These are phyloP conservation scores for Colletotrichum cereale DNA, from an alignment of 2,329 filamentous ascomycete species.

Conservation along the genomic window DNA sequence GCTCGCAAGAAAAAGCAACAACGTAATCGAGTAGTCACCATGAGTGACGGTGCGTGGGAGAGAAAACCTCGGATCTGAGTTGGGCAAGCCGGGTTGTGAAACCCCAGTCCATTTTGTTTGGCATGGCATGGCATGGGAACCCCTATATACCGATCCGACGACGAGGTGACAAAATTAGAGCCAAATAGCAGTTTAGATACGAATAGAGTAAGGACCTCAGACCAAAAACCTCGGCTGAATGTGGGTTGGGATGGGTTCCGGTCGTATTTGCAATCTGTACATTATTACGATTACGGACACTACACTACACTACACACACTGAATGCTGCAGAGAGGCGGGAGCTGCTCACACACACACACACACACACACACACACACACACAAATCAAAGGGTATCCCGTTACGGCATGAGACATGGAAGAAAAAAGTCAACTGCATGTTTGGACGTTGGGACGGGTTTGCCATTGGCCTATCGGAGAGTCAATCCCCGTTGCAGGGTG, in stretches of 20 bases:
- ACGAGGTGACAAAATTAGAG: neutral
- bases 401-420: slow-evolving; percentile 1
- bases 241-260: neutral
- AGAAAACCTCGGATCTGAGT: neutral
- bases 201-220: neutral
- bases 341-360: neutral
- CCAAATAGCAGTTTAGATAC: too few relatives aligned
- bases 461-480: slow-evolving; percentile 15
- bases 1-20: neutral
- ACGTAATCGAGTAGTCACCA: neutral
- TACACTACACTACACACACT: too few relatives aligned
- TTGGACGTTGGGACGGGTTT: neutral
- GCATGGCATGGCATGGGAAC: neutral
- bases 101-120: neutral
- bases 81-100: neutral
- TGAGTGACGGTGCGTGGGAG: neutral
- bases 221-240: neutral
- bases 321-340: too few relatives aligned
- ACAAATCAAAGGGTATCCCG: neutral
- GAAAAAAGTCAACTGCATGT: neutral
- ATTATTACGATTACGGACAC: too few relatives aligned
- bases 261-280: too few relatives aligned
- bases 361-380: neutral
- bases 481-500: neutral
- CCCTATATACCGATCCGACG: neutral